These are phyloP conservation scores for Ustilago crameri DNA, from an alignment of 1,284 basidiomycete genomes.

Conservation along the genomic window DNA sequence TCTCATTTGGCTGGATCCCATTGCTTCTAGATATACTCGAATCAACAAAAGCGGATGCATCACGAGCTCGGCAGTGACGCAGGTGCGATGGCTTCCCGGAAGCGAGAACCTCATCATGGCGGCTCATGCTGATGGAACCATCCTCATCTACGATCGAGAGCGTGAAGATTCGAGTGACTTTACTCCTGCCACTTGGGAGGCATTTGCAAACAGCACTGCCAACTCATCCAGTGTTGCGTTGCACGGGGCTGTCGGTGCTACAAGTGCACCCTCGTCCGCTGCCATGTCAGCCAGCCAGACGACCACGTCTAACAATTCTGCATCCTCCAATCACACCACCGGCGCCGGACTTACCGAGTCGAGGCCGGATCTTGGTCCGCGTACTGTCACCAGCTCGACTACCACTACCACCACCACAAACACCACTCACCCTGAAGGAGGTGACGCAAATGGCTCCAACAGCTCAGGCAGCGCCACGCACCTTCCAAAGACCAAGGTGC, in stretches of 20 bases:
- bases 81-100: constrained; percentile 86
- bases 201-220: constrained; percentile 14
- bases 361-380: constrained; percentile 27
- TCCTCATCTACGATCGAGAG: constrained; percentile 87
- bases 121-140: constrained; percentile 88
- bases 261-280: constrained; percentile 25
- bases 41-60: constrained; percentile 91
- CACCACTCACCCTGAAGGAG: constrained; percentile 25
- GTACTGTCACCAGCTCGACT: constrained; percentile 40
- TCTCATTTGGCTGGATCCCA: constrained; percentile 80
- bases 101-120: constrained; percentile 80
- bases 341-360: constrained; percentile 16
- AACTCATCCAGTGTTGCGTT: constrained; percentile 34
- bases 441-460: constrained; percentile 25
- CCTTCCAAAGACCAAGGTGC: constrained; percentile 12
- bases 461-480: constrained; percentile 38
- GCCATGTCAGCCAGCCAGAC: constrained; percentile 44
- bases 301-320: constrained; percentile 23
- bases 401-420: constrained; percentile 45
- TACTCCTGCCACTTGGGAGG: constrained; percentile 31
- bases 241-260: constrained; percentile 7
- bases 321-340: constrained; percentile 10
- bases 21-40: constrained; percentile 83
- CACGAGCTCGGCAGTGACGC: constrained; percentile 80
- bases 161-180: constrained; percentile 78